Percentiles rank a stretch among this genome's conserved stretches.
These are phyloP conservation scores for Acanthochlamys bracteata DNA, from an alignment of 106 monocot genomes.

Conservation along the genomic window DNA sequence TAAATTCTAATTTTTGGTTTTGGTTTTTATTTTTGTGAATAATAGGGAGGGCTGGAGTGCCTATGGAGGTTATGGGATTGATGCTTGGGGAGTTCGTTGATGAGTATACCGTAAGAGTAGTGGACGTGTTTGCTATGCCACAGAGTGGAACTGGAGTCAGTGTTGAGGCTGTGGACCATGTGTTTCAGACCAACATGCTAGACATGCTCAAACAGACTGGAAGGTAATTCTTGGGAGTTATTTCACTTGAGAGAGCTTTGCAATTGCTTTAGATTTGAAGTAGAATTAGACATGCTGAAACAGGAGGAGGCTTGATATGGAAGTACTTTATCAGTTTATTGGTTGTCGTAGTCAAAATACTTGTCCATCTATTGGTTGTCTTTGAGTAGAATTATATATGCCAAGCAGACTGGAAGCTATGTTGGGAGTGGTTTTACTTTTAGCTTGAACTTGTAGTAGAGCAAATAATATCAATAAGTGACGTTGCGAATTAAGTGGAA, in stretches of 20 bases:
- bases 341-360: no score
- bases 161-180: slow-evolving; percentile 94
- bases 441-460: no score
- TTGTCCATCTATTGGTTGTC: no score
- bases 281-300: no score
- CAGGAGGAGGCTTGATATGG: no score
- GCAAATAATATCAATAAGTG: no score
- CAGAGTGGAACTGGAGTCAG: slow-evolving; percentile 95
- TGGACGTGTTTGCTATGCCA: slow-evolving; percentile 96
- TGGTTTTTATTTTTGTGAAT: background rate
- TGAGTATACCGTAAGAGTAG: slow-evolving; percentile 90
- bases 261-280: no score
- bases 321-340: no score
- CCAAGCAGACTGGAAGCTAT: slow-evolving; percentile 84
- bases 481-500: no score
- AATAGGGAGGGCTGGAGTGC: slow-evolving; percentile 62
- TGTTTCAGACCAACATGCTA: slow-evolving; percentile 93
- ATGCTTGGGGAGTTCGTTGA: slow-evolving; percentile 90
- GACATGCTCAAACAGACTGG: slow-evolving; percentile 96
- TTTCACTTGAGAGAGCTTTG: no score
- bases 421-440: background rate
- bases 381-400: slow-evolving; percentile 45
- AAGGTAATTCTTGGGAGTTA: slow-evolving; percentile 27
- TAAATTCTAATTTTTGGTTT: no score
- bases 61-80: slow-evolving; percentile 76